phyloP scores from a whole-genome alignment of 306 rosid species.

The Pterocarpus macrocarpus region DNA sequence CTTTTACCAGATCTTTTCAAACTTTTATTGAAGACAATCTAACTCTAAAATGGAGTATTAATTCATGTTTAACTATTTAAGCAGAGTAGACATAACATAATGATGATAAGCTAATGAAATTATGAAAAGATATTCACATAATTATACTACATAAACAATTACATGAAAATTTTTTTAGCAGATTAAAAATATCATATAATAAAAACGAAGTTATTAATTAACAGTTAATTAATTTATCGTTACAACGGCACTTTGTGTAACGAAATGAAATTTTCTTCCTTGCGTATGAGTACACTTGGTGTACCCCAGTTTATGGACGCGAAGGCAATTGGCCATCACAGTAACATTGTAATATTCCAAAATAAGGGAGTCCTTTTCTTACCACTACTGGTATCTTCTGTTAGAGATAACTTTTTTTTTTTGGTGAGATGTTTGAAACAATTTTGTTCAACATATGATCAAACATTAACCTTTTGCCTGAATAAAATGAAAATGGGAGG shows the following conservation, averaged over 20 bases:
- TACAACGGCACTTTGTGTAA: neutral
- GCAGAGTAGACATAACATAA: neutral
- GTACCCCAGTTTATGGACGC: neutral
- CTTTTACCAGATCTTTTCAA: too few relatives aligned
- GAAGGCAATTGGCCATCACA: neutral
- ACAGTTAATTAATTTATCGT: neutral
- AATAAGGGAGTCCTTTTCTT: neutral
- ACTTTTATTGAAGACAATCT: too few relatives aligned
- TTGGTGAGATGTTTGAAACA: too few relatives aligned
- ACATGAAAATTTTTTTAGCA: too few relatives aligned
- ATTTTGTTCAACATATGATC: too few relatives aligned
- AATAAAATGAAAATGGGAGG: too few relatives aligned
- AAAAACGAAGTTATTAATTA: too few relatives aligned
- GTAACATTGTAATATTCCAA: neutral
- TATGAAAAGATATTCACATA: neutral
- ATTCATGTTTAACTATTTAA: neutral
- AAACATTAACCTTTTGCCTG: too few relatives aligned
- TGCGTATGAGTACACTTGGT: neutral
- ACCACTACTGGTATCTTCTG: too few relatives aligned
- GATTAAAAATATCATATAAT: neutral
- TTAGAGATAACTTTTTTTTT: too few relatives aligned
- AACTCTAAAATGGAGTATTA: neutral
- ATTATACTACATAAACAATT: neutral
- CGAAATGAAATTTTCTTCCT: too few relatives aligned
- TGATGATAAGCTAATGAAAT: neutral